A percentile compares a stretch with the other conserved stretches of the same genome.
These are phyloP conservation scores for Lantana camara DNA, from an alignment of 257 asterid genomes.

Conservation along the genomic window DNA sequence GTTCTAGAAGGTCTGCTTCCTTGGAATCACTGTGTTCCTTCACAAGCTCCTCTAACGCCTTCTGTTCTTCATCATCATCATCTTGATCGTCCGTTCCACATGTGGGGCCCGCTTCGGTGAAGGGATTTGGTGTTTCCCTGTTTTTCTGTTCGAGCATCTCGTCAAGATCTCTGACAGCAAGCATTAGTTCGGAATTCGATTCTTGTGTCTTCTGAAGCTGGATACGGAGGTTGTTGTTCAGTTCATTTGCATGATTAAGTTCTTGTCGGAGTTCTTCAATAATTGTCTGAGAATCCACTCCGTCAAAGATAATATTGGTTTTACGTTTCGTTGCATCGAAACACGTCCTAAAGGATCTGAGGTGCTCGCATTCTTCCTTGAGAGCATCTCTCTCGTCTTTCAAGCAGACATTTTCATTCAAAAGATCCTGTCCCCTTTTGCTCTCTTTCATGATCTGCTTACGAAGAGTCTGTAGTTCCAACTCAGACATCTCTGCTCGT, in stretches of 20 bases:
- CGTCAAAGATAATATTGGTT: constrained; percentile 45
- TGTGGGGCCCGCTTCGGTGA: constrained; percentile 25
- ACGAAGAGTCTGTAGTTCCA: constrained; percentile 89
- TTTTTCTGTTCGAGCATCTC: constrained; percentile 79
- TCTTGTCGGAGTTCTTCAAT: constrained; percentile 81
- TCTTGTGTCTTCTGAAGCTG: constrained; percentile 93
- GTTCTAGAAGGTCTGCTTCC: constrained; percentile 57
- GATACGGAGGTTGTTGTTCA: constrained; percentile 67
- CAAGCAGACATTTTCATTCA: constrained; percentile 51
- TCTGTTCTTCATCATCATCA: constrained; percentile 73
- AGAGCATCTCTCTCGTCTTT: constrained; percentile 75
- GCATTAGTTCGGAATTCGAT: constrained; percentile 83
- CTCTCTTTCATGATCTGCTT: constrained; percentile 85
- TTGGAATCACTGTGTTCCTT: constrained; percentile 59
- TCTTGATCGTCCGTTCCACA: constrained; percentile 40
- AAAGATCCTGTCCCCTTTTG: constrained; percentile 67
- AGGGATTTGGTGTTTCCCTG: constrained; percentile 36
- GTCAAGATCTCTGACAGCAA: constrained; percentile 89
- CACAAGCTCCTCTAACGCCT: constrained; percentile 75
- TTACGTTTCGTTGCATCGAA: constrained; percentile 40
- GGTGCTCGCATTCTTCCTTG: constrained; percentile 56
- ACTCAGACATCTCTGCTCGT: constrained; percentile 69
- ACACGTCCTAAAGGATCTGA: constrained; percentile 40
- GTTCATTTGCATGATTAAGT: constrained; percentile 63
- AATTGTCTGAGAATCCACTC: constrained; percentile 56